A percentile compares a stretch with the other conserved stretches of the same genome.
phyloP scores from a whole-genome alignment of 177 flowering plant species.

The Vitis hybrid region DNA sequence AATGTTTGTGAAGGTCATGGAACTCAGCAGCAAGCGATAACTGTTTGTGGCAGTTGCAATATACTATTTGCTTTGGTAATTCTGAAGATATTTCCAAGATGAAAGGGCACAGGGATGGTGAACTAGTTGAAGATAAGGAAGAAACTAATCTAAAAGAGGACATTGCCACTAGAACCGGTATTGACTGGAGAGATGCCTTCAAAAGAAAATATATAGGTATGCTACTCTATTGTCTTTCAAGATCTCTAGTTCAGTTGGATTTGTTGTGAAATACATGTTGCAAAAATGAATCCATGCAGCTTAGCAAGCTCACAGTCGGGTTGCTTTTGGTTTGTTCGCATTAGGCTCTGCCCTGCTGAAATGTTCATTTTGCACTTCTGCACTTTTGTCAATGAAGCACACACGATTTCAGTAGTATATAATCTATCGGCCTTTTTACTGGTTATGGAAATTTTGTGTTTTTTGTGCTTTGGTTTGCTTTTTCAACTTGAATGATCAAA shows the following conservation, averaged over 20 bases:
- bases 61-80: constrained; percentile 36
- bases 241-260: background rate
- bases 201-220: constrained; percentile 58
- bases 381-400: too few species aligned
- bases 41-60: constrained; percentile 64
- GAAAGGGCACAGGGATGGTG: constrained; percentile 15
- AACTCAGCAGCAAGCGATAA: constrained; percentile 67
- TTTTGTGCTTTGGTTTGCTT: too few species aligned
- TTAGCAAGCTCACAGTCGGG: too few species aligned
- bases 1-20: constrained; percentile 66
- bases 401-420: too few species aligned
- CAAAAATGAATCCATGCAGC: too few species aligned
- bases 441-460: too few species aligned
- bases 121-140: constrained; percentile 1
- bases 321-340: too few species aligned
- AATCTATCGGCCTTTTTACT: too few species aligned
- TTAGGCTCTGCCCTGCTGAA: too few species aligned
- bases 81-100: constrained; percentile 11
- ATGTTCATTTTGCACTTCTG: too few species aligned
- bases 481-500: too few species aligned
- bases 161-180: background rate
- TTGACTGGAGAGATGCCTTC: constrained; percentile 62
- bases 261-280: too few species aligned
- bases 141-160: constrained; percentile 2
- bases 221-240: background rate